Evolutionary conservation across 768 basidiomycete genomes (phyloP), one percentile per base, ranked within the genome.

Genomic region (Hericium rajendrae): DNA sequence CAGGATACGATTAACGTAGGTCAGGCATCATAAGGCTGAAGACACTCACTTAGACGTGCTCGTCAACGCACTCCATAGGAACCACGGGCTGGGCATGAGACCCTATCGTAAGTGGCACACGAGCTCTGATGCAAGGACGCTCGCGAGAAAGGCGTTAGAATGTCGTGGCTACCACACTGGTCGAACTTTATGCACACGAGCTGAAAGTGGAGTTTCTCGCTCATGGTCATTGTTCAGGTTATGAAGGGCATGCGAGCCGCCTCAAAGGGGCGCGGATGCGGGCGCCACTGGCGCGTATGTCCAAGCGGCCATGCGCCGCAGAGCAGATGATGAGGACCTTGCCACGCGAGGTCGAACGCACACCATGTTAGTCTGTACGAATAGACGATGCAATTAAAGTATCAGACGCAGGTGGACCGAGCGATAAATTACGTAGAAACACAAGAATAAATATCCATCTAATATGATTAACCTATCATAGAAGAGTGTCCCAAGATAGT

Each of bases 51-150:
- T 83, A 59, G 84, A 84, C 60, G 79, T 80, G 64, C 81, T 80
- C 16, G 81, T 82, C 60, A 86, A 65, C 40, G 80, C 81, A 61
- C 78, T 83, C 84, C 82, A 84, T 28, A 87, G 62, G 53, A 86
- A 71, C 77, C 83, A 84, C n/a, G 80, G 76, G 58, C 78, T 37
- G 15, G 49, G 49, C 49, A 51, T 51, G 49, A 51, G 24, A 51
- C 24, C 49, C 26, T 18, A 8, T 51, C 15, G 49, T 22, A 51
- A 18, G 49, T 26, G 43, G 43, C 43, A 18, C 43, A n/a, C 43
- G 15, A 46, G n/a, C 9, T 9, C 16, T n/a, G 43, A 46, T n/a
- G n/a, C 43, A 20, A 8, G 43, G 32, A 32, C 32, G 1, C 32
- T 32, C 32, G 32, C 32, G 32, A 6, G 32, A 32, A 32, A 32